A percentile compares a stretch with the other conserved stretches of the same genome.
Evolutionary conservation across 768 basidiomycete genomes (phyloP).

Genomic region (Auricularia auricula-judae): DNA sequence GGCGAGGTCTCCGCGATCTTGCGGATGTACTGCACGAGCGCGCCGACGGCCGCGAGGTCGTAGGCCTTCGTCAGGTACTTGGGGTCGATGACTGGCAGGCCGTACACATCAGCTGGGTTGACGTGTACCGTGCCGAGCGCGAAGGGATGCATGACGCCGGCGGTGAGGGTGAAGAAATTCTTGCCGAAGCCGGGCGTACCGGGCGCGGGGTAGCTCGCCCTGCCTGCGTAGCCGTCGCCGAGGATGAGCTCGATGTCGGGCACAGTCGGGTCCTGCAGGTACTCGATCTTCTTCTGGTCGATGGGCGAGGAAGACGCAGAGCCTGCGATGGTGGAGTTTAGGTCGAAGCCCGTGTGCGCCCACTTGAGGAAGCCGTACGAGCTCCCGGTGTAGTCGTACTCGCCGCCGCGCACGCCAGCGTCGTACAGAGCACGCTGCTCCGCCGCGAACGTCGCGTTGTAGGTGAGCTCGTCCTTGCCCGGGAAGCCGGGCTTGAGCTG

Average conservation of each 20-base stretch:
- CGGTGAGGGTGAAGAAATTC: background rate
- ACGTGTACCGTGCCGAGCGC: slow-evolving; percentile 14
- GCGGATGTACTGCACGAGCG: slow-evolving; percentile 51
- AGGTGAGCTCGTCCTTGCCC: slow-evolving; percentile 1
- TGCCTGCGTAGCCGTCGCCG: background rate
- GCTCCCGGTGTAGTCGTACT: background rate
- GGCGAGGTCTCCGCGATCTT: slow-evolving; percentile 41
- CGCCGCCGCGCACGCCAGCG: background rate
- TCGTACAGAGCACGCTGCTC: background rate
- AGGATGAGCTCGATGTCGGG: background rate
- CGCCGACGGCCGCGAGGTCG: slow-evolving; percentile 39
- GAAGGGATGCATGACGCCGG: background rate
- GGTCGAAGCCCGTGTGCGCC: background rate
- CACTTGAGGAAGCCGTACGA: background rate
- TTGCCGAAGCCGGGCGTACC: too few species aligned
- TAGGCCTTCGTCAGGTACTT: slow-evolving; percentile 22
- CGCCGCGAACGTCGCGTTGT: background rate
- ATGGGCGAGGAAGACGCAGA: background rate
- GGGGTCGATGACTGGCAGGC: slow-evolving; percentile 30
- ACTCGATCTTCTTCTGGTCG: background rate
- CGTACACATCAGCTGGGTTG: slow-evolving; percentile 22
- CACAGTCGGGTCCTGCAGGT: background rate
- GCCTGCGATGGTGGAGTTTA: background rate
- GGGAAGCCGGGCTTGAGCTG: slow-evolving; percentile 3
- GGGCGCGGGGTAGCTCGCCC: too few species aligned